Evolutionary conservation across 2,329 filamentous ascomycete genomes (phyloP), one percentile per base, ranked within the genome.

Genomic region (Xylariaceae sp.): DNA sequence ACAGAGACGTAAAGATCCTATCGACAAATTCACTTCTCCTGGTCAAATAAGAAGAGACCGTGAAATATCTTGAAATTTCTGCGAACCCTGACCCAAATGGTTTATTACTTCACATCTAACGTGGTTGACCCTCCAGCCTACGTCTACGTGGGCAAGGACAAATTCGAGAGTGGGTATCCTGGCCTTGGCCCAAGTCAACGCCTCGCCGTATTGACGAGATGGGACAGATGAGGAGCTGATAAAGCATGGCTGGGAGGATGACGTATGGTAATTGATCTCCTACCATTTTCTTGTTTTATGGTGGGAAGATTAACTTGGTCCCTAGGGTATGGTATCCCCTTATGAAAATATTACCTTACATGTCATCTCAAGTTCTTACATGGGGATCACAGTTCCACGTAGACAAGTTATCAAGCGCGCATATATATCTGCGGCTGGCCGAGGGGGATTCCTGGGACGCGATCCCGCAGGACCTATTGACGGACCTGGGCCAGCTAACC

Each of bases 121-220:
- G 85, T 86, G 35, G 91, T 96, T 32, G 81, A 86, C 10, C 93
- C 94, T 2, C 72, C 91, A 26, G 93, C 91, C 35, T 92, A 88
- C 70, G 86, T 99, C 68, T 99, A 99, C 72, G 91, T 97, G 55
- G 94, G 94, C 73, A 99, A 97, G 75, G 94, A 99, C 80, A 99
- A 99, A 77, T 92, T 94, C 65, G 94, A 99, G 79, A 99, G 94
- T 97, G 80, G 69, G 87, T 65, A 37, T 39, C 42, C 46, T 37
- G 2, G 32, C 40, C 43, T 39, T 41, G n/a, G 29, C 50, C 29
- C 50, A 54, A 50, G 50, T 58, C 21, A 27, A 33, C 42, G 21
- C 50, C 53, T 52, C 23, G 46, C 42, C n/a, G 32, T 50, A 36
- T 46, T 60, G 49, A 56, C 46, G 24, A 24, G 21, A 53, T 58